A percentile compares a stretch with the other conserved stretches of the same genome.
These are phyloP conservation scores for Calonectria fujianensis DNA, from an alignment of 2,329 filamentous ascomycete genomes.

Conservation along the genomic window DNA sequence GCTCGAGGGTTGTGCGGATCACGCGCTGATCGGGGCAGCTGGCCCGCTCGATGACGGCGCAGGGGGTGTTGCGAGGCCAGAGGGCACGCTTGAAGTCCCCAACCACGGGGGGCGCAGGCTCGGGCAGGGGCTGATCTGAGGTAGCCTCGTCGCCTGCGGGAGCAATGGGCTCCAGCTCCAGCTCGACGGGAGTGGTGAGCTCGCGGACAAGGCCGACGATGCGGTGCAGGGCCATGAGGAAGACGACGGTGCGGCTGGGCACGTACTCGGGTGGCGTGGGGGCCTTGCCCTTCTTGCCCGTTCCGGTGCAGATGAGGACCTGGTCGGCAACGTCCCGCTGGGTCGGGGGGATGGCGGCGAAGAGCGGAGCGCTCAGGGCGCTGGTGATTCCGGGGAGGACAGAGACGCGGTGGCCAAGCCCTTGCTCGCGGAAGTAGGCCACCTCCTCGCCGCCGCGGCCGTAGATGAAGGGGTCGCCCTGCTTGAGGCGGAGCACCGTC, in stretches of 20 bases:
- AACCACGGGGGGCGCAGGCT: conserved; percentile 18
- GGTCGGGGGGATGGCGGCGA: conserved; percentile 90
- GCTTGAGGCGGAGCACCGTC: conserved; percentile 92
- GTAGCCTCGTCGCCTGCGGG: conserved; percentile 50
- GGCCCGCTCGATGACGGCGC: conserved; percentile 93
- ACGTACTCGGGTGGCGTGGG: conserved; percentile 89
- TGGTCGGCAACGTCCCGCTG: conserved; percentile 94
- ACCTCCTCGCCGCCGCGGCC: conserved; percentile 96
- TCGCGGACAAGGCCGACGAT: conserved; percentile 83
- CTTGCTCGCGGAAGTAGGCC: conserved; percentile 84
- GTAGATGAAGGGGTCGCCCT: conserved; percentile 97
- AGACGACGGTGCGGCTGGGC: conserved; percentile 87
- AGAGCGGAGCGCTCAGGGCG: conserved; percentile 89
- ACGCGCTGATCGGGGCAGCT: conserved; percentile 96
- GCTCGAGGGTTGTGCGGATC: conserved; percentile 88
- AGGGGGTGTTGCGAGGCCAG: conserved; percentile 88
- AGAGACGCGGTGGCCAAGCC: conserved; percentile 76
- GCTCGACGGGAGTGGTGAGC: conserved; percentile 72
- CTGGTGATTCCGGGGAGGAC: conserved; percentile 95
- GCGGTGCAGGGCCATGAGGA: conserved; percentile 95
- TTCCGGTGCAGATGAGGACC: conserved; percentile 96
- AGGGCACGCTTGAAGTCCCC: conserved; percentile 59
- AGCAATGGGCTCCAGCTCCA: conserved; percentile 53
- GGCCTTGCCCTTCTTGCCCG: conserved; percentile 89
- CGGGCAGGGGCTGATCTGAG: conserved; percentile 37